Conservation (phyloP, 495 filamentous ascomycete genomes). For the Lophiostoma macrostomum region DNA sequence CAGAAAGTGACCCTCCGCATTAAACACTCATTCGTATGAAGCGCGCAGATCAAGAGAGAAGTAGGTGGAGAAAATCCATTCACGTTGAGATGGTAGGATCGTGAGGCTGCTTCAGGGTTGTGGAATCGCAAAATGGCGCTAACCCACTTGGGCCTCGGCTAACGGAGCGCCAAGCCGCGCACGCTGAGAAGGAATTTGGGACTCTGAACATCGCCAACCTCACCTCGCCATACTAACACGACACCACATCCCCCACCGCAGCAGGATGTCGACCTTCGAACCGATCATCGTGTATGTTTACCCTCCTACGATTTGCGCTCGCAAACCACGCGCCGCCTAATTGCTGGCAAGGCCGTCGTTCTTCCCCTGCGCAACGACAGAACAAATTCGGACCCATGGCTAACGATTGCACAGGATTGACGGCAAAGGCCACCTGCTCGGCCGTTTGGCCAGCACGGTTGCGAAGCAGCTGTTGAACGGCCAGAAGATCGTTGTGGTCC, state of each 20-base stretch:
- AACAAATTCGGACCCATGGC: constrained; percentile 27
- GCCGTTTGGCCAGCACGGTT: constrained; percentile 96
- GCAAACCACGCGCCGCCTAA: too few species aligned
- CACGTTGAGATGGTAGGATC: too few species aligned
- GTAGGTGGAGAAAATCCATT: too few species aligned
- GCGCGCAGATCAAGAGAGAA: too few species aligned
- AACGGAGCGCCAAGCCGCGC: not conserved
- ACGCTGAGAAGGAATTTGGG: too few species aligned
- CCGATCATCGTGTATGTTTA: constrained; percentile 73
- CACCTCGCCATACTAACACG: constrained; percentile 13
- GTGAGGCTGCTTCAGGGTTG: too few species aligned
- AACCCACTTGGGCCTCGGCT: not conserved
- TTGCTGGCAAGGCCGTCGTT: too few species aligned
- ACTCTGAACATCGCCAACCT: constrained; percentile 1
- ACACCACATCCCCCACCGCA: constrained; percentile 37
- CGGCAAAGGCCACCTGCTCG: constrained; percentile 99
- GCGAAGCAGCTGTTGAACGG: constrained; percentile 99
- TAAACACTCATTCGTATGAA: too few species aligned
- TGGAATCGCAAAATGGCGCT: not conserved
- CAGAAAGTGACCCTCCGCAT: too few species aligned
- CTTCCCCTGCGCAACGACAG: constrained; percentile 36
- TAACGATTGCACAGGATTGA: constrained; percentile 59
- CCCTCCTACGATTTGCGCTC: not conserved
- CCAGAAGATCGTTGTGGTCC: constrained; percentile 98
- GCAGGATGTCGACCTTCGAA: constrained; percentile 98